phyloP scores from a whole-genome alignment of 495 filamentous ascomycete species.

The Xylaria nigripes region DNA sequence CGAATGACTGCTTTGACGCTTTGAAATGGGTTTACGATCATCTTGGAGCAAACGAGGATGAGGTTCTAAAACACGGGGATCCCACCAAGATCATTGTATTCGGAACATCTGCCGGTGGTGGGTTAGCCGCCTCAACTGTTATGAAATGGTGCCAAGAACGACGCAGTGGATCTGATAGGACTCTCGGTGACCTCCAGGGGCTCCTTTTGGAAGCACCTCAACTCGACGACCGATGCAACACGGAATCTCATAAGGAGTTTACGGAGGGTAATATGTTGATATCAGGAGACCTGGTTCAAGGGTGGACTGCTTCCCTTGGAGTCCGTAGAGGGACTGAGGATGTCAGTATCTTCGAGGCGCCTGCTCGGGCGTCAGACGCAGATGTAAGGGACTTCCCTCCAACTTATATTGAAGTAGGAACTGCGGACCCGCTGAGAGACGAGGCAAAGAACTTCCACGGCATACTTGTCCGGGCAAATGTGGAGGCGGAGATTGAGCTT shows the following conservation, averaged over 20 bases:
- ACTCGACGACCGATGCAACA: constrained; percentile 12
- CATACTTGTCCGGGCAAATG: constrained; percentile 22
- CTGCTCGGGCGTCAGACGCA: not conserved
- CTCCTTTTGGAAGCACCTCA: constrained; percentile 14
- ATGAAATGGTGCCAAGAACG: constrained; percentile 10
- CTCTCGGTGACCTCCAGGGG: constrained; percentile 3
- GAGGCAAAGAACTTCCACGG: constrained; percentile 17
- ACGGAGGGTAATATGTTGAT: constrained; percentile 11
- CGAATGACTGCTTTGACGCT: constrained; percentile 13
- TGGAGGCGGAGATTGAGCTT: constrained; percentile 27
- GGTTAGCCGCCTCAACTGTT: constrained; percentile 7
- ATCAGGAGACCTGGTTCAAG: constrained; percentile 5
- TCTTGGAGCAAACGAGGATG: constrained; percentile 1
- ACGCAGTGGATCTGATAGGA: not conserved
- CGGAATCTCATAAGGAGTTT: constrained; percentile 5
- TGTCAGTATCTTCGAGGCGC: constrained; percentile 11
- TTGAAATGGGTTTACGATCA: constrained; percentile 8
- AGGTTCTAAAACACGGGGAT: constrained; percentile 8
- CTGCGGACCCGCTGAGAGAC: constrained; percentile 10
- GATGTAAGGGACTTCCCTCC: constrained; percentile 6
- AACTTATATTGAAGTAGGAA: constrained; percentile 12
- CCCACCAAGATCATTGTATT: constrained; percentile 2
- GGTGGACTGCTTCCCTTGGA: constrained; percentile 10
- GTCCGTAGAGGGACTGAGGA: not conserved
- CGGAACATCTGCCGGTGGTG: constrained; percentile 7